phyloP scores from a whole-genome alignment of 257 asterid genomes.

The Solanum sitiens region DNA sequence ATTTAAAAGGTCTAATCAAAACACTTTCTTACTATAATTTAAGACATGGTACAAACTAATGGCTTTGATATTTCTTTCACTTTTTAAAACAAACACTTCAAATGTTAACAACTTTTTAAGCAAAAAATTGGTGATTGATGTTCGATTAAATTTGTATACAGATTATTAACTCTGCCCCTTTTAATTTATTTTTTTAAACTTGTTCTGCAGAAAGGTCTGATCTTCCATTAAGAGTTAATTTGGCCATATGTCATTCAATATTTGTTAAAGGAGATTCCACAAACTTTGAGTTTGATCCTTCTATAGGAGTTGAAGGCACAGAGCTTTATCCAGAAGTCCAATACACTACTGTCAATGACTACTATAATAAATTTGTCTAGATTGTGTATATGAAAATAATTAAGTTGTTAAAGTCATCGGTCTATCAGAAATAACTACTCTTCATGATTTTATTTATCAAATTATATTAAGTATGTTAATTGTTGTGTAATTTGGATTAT shows the following conservation, averaged over 20 bases:
- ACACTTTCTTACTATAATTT: not conserved
- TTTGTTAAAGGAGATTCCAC: constrained; percentile 54
- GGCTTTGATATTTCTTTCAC: not conserved
- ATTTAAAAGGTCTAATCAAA: not conserved
- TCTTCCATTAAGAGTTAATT: constrained; percentile 19
- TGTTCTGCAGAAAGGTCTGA: constrained; percentile 25
- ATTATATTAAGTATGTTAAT: too few relatives aligned
- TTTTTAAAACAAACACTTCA: not conserved
- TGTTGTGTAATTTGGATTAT: not conserved
- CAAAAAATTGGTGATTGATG: not conserved
- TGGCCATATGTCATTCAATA: constrained; percentile 35
- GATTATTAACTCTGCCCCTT: not conserved
- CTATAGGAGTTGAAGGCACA: constrained; percentile 48
- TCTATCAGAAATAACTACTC: too few relatives aligned
- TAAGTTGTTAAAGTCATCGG: not conserved
- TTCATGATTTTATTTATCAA: too few relatives aligned
- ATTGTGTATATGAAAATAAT: not conserved
- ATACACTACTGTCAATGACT: constrained; percentile 49
- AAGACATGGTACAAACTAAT: not conserved
- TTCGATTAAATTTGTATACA: not conserved
- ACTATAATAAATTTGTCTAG: constrained; percentile 26
- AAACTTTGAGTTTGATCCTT: constrained; percentile 41
- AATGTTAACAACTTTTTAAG: not conserved
- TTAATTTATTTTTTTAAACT: not conserved
- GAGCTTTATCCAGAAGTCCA: constrained; percentile 66